Percentiles rank a stretch among this genome's conserved stretches.
These are phyloP conservation scores for Hypoxylon sp. DNA, from an alignment of 2,329 filamentous ascomycete genomes.

Conservation along the genomic window DNA sequence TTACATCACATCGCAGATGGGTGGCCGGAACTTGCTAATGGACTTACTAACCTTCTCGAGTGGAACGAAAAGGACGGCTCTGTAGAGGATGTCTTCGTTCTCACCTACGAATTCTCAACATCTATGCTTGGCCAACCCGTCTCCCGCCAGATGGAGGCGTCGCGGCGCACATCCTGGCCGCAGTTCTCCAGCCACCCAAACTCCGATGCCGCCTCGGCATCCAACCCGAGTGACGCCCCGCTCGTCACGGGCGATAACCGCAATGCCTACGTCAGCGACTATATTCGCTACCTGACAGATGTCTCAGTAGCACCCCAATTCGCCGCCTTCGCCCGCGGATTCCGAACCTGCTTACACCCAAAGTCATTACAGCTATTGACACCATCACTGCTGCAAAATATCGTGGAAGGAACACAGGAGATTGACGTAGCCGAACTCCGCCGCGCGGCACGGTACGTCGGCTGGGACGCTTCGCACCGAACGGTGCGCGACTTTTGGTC, in stretches of 20 bases:
- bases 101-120: slow-evolving; percentile 88
- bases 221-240: slow-evolving; percentile 69
- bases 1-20: slow-evolving; percentile 86
- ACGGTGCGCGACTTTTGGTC: slow-evolving; percentile 88
- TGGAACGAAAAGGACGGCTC: slow-evolving; percentile 83
- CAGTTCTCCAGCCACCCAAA: slow-evolving; percentile 59
- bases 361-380: slow-evolving; percentile 81
- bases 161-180: slow-evolving; percentile 66
- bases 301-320: slow-evolving; percentile 84
- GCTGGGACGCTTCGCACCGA: slow-evolving; percentile 78
- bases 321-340: slow-evolving; percentile 84
- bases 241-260: slow-evolving; percentile 88
- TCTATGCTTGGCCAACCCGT: slow-evolving; percentile 70
- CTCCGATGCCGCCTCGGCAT: slow-evolving; percentile 52
- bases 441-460: slow-evolving; percentile 82
- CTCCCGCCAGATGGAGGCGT: slow-evolving; percentile 68
- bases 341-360: slow-evolving; percentile 79
- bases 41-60: slow-evolving; percentile 79
- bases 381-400: slow-evolving; percentile 77
- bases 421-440: slow-evolving; percentile 84
- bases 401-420: slow-evolving; percentile 86
- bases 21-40: slow-evolving; percentile 85
- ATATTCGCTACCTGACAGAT: slow-evolving; percentile 86
- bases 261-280: slow-evolving; percentile 83
- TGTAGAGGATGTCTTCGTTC: slow-evolving; percentile 84